Percentiles rank a stretch among this genome's conserved stretches.
These are phyloP conservation scores for Fusarium sp. DNA, from an alignment of 2,329 filamentous ascomycete genomes.

Conservation along the genomic window DNA sequence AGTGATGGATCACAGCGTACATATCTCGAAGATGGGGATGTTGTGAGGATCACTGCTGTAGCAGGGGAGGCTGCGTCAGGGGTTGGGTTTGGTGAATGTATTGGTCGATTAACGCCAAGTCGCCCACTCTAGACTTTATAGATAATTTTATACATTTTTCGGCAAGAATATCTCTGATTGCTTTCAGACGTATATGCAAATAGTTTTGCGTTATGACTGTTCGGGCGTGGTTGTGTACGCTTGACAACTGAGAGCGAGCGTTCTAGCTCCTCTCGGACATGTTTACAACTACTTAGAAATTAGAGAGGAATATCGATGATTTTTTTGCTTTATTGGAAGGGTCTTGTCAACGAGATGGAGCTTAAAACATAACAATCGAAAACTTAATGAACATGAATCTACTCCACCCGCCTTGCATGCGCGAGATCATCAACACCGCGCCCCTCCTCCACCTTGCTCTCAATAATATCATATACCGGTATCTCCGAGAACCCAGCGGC, in stretches of 20 bases:
- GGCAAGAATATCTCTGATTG: background rate
- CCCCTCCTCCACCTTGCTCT: conserved; percentile 25
- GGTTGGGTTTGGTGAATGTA: conserved; percentile 56
- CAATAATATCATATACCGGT: conserved; percentile 28
- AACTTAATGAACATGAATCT: background rate
- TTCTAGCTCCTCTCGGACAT: background rate
- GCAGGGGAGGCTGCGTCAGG: conserved; percentile 55
- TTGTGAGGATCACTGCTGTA: conserved; percentile 52
- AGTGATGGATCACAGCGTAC: conserved; percentile 48
- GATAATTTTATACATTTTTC: background rate
- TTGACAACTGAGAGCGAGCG: background rate
- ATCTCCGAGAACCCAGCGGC: conserved; percentile 27
- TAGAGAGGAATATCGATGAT: background rate
- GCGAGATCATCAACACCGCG: conserved; percentile 24
- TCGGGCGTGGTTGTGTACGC: background rate
- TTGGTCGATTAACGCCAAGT: conserved; percentile 37
- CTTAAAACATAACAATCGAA: background rate
- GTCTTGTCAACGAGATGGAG: too few relatives aligned
- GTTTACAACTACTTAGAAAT: background rate
- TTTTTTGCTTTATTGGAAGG: too few relatives aligned
- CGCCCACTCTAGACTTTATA: background rate
- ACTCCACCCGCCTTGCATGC: conserved; percentile 25
- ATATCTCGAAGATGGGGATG: conserved; percentile 57
- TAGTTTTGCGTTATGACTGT: background rate
- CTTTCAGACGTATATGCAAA: background rate